Conservation (phyloP, 805 yeast genomes). For the Zygosaccharomyces rouxii region DNA sequence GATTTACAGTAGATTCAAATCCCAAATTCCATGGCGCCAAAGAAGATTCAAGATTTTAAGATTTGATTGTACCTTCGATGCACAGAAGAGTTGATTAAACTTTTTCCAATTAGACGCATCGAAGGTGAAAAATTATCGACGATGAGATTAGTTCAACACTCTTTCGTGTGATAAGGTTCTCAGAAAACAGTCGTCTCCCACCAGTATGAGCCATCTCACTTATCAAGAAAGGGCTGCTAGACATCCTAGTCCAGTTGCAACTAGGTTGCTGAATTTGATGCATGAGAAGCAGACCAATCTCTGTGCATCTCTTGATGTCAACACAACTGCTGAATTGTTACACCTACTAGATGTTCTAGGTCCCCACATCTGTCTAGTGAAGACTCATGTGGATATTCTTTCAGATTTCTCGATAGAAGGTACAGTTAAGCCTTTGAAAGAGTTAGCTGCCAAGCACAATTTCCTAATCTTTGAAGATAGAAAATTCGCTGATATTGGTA, state of each 20-base stretch:
- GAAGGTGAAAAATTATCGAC: slow-evolving; percentile 1
- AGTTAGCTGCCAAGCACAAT: slow-evolving; percentile 71
- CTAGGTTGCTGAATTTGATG: slow-evolving; percentile 68
- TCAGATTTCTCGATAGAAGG: slow-evolving; percentile 82
- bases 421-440: slow-evolving; percentile 71
- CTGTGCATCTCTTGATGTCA: slow-evolving; percentile 92
- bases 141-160: background rate
- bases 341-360: slow-evolving; percentile 73
- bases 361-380: slow-evolving; percentile 85
- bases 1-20: background rate
- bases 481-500: slow-evolving; percentile 97
- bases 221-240: slow-evolving; percentile 65
- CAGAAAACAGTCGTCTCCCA: background rate
- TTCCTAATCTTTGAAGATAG: slow-evolving; percentile 95
- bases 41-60: background rate
- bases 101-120: slow-evolving; percentile 3
- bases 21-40: background rate
- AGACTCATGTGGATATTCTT: slow-evolving; percentile 91
- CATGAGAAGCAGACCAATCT: slow-evolving; percentile 76
- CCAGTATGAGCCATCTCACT: slow-evolving; percentile 34
- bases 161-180: background rate
- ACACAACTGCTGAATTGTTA: slow-evolving; percentile 71
- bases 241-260: slow-evolving; percentile 78
- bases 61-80: background rate
- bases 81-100: background rate